Evolutionary conservation across 768 basidiomycete genomes (phyloP), one percentile per base, ranked within the genome.

Genomic region (Omphalotus guepiniiformis): DNA sequence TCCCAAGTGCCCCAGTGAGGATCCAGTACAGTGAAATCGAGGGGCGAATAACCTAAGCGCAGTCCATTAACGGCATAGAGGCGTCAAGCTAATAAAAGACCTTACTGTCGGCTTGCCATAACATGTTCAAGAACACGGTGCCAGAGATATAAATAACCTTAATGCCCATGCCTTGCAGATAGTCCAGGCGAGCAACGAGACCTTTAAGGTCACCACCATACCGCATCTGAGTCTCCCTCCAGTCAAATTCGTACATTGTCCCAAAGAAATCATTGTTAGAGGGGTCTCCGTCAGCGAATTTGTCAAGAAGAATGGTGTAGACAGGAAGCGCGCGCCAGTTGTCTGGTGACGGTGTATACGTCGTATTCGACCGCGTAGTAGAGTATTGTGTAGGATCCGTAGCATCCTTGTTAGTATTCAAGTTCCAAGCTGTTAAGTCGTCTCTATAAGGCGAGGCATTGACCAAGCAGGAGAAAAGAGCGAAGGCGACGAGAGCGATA

Each of bases 71-170:
- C n/a, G 44, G 50, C 27, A 39, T 42, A 50, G 46, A 53, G 54
- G 27, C 48, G 51, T 39, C 36, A 40, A 28, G 39, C 3, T 32
- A 32, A 41, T 23, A 47, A 29, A 48, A 16, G 35, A 26, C 79
- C 91, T 62, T 45, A 93, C 93, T 93, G 77, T 95, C 93, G 3
- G 92, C 87, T 62, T 93, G 86, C 93, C 93, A 95, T 18, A 91
- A 67, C 93, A 94, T 93, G 76, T 95, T 95, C 51, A 96, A 52
- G 65, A 91, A 96, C 43, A 85, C 82, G 1, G 93, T 96, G 45
- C 93, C 93, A 18, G 93, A 91, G 62, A 95, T 88, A 70, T 91
- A 96, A 56, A 96, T 82, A 44, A 82, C 76, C 58, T 73, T 73
- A 51, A 92, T 68, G 54, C 93, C 93, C 89, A 94, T 93, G 53